Evolutionary conservation across 2,329 filamentous ascomycete genomes (phyloP).

Genomic region (Alternaria dauci): DNA sequence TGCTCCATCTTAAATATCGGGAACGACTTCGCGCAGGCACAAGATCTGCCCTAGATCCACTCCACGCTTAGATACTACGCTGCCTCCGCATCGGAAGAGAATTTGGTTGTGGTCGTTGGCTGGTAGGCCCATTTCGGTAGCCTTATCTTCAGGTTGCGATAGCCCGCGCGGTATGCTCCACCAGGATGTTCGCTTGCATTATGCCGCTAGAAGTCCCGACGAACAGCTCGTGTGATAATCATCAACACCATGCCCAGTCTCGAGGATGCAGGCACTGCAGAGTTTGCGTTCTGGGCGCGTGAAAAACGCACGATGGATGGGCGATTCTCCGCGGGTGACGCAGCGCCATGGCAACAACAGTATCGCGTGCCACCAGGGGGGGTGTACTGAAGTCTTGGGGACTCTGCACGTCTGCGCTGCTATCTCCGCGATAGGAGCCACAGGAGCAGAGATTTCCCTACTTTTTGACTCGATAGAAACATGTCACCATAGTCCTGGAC

Average conservation of each 20-base stretch:
- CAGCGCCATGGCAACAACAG: constrained; percentile 18
- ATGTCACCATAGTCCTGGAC: constrained; percentile 29
- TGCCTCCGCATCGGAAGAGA: constrained; percentile 15
- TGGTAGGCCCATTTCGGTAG: constrained; percentile 28
- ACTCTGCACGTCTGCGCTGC: constrained; percentile 11
- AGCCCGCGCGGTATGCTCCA: constrained; percentile 21
- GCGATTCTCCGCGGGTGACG: constrained; percentile 24
- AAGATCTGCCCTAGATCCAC: constrained; percentile 9
- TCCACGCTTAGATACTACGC: constrained; percentile 7
- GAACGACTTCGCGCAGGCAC: constrained; percentile 1
- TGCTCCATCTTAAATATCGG: constrained; percentile 24
- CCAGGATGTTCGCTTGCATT: constrained; percentile 6
- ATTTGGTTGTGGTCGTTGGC: constrained; percentile 6
- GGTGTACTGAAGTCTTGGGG: constrained; percentile 9
- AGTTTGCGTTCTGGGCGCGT: constrained; percentile 6
- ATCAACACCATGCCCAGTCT: background rate
- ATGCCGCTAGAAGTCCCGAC: constrained; percentile 11
- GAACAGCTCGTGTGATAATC: constrained; percentile 10
- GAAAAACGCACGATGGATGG: constrained; percentile 13
- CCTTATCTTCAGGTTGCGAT: constrained; percentile 35
- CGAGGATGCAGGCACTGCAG: constrained; percentile 4
- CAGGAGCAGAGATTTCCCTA: constrained; percentile 7
- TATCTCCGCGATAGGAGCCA: constrained; percentile 26
- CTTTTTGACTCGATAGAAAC: constrained; percentile 44
- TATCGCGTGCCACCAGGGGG: constrained; percentile 22